These are phyloP conservation scores for Pseudofabraea citricarpa DNA, from an alignment of 2,329 filamentous ascomycete species.

Conservation along the genomic window DNA sequence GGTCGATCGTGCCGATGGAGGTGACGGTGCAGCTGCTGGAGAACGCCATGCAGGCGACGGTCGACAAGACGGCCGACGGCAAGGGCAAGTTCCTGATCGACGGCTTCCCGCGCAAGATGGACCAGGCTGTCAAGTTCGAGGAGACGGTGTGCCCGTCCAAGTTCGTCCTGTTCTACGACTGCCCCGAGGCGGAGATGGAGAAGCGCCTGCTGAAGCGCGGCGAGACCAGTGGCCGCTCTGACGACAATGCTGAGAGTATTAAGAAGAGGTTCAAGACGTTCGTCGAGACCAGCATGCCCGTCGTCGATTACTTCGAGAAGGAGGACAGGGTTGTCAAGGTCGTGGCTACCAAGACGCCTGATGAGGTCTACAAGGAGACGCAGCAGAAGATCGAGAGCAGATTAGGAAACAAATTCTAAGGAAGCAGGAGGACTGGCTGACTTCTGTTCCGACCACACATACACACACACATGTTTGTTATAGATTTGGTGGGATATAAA, in stretches of 20 bases:
- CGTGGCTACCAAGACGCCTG: slow-evolving; percentile 62
- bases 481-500: too few species aligned
- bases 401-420: slow-evolving; percentile 42
- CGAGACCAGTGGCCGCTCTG: slow-evolving; percentile 84
- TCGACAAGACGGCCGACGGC: slow-evolving; percentile 42
- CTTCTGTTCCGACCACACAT: too few species aligned
- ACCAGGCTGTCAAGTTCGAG: slow-evolving; percentile 94
- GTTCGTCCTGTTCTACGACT: slow-evolving; percentile 92
- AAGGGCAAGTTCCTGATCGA: slow-evolving; percentile 72
- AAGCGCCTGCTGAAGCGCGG: slow-evolving; percentile 78
- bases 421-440: too few species aligned
- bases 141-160: slow-evolving; percentile 76
- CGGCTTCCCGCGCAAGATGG: slow-evolving; percentile 94
- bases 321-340: slow-evolving; percentile 78
- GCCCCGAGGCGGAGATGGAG: slow-evolving; percentile 86
- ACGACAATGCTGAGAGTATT: slow-evolving; percentile 95
- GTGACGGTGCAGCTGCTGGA: slow-evolving; percentile 91
- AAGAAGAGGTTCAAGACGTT: slow-evolving; percentile 95
- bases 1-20: slow-evolving; percentile 97
- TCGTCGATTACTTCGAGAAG: slow-evolving; percentile 77
- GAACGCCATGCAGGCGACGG: slow-evolving; percentile 78
- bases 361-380: slow-evolving; percentile 54
- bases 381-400: slow-evolving; percentile 43
- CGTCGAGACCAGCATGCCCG: slow-evolving; percentile 94
- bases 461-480: too few species aligned